phyloP scores from a whole-genome alignment of 305 asterid genomes.

The Rubia tinctorum region DNA sequence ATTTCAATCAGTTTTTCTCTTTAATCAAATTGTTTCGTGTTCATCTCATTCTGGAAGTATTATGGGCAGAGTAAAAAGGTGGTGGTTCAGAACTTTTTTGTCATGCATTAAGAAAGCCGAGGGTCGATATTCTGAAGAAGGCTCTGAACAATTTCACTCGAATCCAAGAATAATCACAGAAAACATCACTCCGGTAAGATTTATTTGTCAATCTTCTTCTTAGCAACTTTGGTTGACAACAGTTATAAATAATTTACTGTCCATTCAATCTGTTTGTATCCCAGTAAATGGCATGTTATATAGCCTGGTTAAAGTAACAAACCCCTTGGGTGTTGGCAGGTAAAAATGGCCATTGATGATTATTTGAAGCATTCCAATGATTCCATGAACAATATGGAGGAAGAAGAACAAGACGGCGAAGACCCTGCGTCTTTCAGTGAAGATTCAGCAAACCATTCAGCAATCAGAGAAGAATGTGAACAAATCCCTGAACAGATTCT shows the following conservation, averaged over 20 bases:
- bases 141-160: no score
- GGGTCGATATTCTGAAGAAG: not conserved
- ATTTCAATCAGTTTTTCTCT: not conserved
- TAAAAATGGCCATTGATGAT: not conserved
- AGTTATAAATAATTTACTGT: no score
- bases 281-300: no score
- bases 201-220: not conserved
- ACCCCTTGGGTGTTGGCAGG: not conserved
- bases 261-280: no score
- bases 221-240: no score
- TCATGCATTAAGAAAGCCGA: not conserved
- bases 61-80: conserved; percentile 1
- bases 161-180: not conserved
- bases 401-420: conserved; percentile 19
- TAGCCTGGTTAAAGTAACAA: no score
- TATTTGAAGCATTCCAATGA: not conserved
- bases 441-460: no score
- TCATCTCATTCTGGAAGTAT: not conserved
- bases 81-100: not conserved
- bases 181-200: conserved; percentile 1
- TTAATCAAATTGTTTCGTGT: not conserved
- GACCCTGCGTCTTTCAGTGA: conserved; percentile 69
- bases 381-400: conserved; percentile 15
- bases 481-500: not conserved
- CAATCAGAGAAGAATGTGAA: conserved; percentile 21